A percentile compares a stretch with the other conserved stretches of the same genome.
These are phyloP conservation scores for Priceomyces medius DNA, from an alignment of 805 yeast genomes.

Conservation along the genomic window DNA sequence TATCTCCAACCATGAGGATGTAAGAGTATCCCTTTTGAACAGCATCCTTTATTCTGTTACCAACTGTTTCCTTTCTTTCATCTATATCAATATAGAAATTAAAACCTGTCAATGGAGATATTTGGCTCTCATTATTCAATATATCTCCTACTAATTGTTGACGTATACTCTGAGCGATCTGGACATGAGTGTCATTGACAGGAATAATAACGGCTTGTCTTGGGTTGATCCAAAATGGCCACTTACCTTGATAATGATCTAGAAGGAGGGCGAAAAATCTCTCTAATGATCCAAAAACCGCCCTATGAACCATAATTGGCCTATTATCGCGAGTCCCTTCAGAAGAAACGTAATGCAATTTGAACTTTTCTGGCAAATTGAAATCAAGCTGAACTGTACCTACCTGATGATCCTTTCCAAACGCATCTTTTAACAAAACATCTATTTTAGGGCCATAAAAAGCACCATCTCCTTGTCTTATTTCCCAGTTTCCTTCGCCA, in stretches of 20 bases:
- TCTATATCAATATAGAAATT: constrained; percentile 78
- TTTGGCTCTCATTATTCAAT: constrained; percentile 23
- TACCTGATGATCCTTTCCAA: constrained; percentile 82
- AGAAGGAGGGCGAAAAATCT: constrained; percentile 86
- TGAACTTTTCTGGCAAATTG: constrained; percentile 85
- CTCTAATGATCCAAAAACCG: constrained; percentile 92
- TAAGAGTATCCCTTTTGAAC: constrained; percentile 70
- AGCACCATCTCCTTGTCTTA: constrained; percentile 95
- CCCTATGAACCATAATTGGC: constrained; percentile 96
- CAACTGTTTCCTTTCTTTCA: constrained; percentile 71
- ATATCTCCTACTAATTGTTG: constrained; percentile 47
- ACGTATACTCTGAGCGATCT: constrained; percentile 52
- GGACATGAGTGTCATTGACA: constrained; percentile 59
- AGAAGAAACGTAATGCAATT: constrained; percentile 60
- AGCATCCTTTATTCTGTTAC: constrained; percentile 78
- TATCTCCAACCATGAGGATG: constrained; percentile 83
- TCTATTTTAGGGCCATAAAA: constrained; percentile 97
- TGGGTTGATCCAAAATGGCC: constrained; percentile 98
- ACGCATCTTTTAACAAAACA: constrained; percentile 74
- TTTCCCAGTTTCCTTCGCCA: constrained; percentile 59
- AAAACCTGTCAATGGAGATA: constrained; percentile 57
- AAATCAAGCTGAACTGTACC: constrained; percentile 96
- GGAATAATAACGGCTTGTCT: constrained; percentile 87
- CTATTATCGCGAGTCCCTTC: constrained; percentile 51
- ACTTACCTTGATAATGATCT: constrained; percentile 86